Conservation (phyloP, 2,329 filamentous ascomycete species). For the Colletotrichum gloeosporioides region DNA sequence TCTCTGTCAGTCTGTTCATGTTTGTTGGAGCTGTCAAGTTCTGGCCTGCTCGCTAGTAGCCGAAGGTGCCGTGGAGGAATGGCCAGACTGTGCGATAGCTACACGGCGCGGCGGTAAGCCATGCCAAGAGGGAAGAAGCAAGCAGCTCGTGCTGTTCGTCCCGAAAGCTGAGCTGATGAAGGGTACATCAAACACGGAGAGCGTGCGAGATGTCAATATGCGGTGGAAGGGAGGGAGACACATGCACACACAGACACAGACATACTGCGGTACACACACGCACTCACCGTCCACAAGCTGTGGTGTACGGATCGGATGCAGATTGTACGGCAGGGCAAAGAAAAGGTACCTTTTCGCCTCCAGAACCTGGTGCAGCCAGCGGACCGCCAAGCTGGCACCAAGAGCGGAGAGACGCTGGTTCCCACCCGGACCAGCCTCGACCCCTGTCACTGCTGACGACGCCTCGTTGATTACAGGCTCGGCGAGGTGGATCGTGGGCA, state of each 20-base stretch:
- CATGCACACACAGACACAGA: background rate
- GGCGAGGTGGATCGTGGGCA: constrained; percentile 16
- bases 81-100: background rate
- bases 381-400: constrained; percentile 18
- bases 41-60: background rate
- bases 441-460: constrained; percentile 20
- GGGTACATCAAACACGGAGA: background rate
- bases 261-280: background rate
- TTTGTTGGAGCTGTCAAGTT: background rate
- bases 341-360: background rate
- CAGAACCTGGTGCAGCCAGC: background rate
- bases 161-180: background rate
- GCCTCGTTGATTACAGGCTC: constrained; percentile 21
- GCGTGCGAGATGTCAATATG: background rate
- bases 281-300: background rate
- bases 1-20: background rate
- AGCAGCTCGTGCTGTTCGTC: background rate
- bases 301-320: background rate
- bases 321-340: background rate
- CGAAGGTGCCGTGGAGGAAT: background rate
- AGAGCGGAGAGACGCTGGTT: constrained; percentile 15
- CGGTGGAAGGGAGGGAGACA: background rate
- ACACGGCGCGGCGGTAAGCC: background rate
- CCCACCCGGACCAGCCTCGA: background rate
- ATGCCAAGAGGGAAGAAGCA: constrained; percentile 7